Conservation (phyloP, 225 moss, liverwort and hornwort species). For the Straminergon stramineum region DNA sequence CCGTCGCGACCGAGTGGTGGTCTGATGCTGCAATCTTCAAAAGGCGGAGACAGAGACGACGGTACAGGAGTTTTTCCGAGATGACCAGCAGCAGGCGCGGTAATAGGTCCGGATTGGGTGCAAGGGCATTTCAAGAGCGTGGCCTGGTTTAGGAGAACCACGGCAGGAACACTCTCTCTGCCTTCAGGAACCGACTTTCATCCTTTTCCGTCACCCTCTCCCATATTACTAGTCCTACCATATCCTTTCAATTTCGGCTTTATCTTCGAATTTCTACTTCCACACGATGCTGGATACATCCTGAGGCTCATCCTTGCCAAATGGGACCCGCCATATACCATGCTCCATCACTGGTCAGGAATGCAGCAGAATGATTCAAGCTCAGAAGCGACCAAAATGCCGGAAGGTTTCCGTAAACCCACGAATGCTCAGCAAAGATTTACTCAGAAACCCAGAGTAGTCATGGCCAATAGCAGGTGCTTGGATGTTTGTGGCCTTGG, state of each 20-base stretch:
- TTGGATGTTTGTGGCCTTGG: not conserved
- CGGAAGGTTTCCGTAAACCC: not conserved
- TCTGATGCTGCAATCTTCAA: not conserved
- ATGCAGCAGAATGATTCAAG: not conserved
- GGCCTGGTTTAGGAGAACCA: not conserved
- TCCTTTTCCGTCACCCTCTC: not conserved
- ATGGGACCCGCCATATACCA: not conserved
- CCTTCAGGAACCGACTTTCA: slow-evolving; percentile 4
- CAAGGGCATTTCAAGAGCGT: not conserved
- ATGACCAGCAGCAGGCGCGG: slow-evolving; percentile 1
- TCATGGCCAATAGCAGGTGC: not conserved
- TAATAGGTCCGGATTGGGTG: slow-evolving; percentile 18
- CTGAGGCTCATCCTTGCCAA: not conserved
- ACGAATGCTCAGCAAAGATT: not conserved
- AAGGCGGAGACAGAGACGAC: not conserved
- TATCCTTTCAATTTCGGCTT: not conserved
- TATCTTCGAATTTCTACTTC: not conserved
- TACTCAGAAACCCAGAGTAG: not conserved
- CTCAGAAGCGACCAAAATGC: not conserved
- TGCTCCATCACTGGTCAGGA: not conserved
- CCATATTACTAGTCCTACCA: not conserved
- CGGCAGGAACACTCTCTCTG: not conserved
- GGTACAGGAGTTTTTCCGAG: not conserved
- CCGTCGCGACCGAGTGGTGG: not conserved
- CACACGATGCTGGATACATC: slow-evolving; percentile 14